Conservation (phyloP, 768 basidiomycete genomes). For the Suillus subaureus region DNA sequence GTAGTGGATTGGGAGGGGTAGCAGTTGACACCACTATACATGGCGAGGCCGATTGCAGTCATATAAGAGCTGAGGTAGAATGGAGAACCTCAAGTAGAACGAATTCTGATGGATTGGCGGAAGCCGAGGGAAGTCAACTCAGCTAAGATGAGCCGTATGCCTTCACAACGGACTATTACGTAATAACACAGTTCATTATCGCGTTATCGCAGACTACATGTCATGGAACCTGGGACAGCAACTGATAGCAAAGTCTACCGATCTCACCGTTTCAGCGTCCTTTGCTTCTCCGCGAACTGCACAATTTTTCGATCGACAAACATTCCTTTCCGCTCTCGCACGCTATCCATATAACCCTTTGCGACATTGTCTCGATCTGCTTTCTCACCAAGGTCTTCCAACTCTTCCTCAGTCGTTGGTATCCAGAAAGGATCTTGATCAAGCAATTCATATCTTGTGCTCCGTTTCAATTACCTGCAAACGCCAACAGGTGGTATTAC, state of each 20-base stretch:
- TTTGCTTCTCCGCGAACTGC: slow-evolving; percentile 95
- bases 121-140: slow-evolving; percentile 9
- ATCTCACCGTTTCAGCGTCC: slow-evolving; percentile 70
- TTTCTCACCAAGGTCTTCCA: slow-evolving; percentile 97
- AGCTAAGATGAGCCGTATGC: slow-evolving; percentile 16
- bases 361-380: slow-evolving; percentile 93
- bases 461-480: slow-evolving; percentile 19
- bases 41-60: slow-evolving; percentile 27
- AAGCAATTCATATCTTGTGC: slow-evolving; percentile 81
- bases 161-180: slow-evolving; percentile 22
- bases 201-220: slow-evolving; percentile 7
- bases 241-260: slow-evolving; percentile 7
- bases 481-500: slow-evolving; percentile 25
- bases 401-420: slow-evolving; percentile 93
- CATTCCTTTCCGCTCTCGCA: slow-evolving; percentile 91
- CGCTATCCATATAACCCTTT: slow-evolving; percentile 87
- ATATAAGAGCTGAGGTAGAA: slow-evolving; percentile 18
- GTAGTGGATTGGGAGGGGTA: slow-evolving; percentile 21
- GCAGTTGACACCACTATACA: slow-evolving; percentile 18
- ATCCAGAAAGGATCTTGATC: slow-evolving; percentile 98
- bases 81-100: slow-evolving; percentile 5
- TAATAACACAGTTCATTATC: slow-evolving; percentile 20
- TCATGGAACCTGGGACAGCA: not conserved
- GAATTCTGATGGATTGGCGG: slow-evolving; percentile 16
- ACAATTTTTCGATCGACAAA: slow-evolving; percentile 96